Percentiles rank a stretch among this genome's conserved stretches.
Evolutionary conservation across 2,329 filamentous ascomycete genomes (phyloP).

Genomic region (Sclerotinia minor): DNA sequence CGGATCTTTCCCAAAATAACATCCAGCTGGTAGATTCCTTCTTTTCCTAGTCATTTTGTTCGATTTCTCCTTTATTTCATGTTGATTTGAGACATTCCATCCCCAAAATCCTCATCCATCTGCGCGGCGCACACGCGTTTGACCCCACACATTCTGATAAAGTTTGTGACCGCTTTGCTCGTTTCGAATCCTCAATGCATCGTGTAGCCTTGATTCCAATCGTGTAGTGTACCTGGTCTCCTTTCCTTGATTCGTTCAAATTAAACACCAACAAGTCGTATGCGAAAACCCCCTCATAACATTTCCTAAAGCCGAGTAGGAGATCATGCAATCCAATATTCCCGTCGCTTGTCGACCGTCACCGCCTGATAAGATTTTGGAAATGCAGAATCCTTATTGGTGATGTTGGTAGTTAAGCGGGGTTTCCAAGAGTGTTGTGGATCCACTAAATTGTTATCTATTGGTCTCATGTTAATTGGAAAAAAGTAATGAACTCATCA

Average conservation of each 20-base stretch:
- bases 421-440: constrained; percentile 16
- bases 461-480: constrained; percentile 16
- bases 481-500: constrained; percentile 9
- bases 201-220: background rate
- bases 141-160: constrained; percentile 13
- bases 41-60: background rate
- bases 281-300: constrained; percentile 5
- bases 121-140: constrained; percentile 20
- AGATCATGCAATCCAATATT: constrained; percentile 6
- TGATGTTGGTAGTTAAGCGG: background rate
- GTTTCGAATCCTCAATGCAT: background rate
- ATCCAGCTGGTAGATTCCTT: background rate
- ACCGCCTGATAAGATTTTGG: constrained; percentile 11
- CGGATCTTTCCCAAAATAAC: constrained; percentile 4
- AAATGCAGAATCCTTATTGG: constrained; percentile 10
- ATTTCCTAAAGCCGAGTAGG: background rate
- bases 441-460: constrained; percentile 21
- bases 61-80: background rate
- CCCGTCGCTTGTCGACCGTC: constrained; percentile 7
- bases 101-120: constrained; percentile 10
- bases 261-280: background rate
- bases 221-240: background rate
- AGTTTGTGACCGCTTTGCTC: constrained; percentile 14
- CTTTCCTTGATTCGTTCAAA: background rate
- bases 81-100: constrained; percentile 10